Percentiles rank a stretch among this genome's conserved stretches.
phyloP scores from a whole-genome alignment of 495 filamentous ascomycete genomes.

The Penicillium cinerascens region DNA sequence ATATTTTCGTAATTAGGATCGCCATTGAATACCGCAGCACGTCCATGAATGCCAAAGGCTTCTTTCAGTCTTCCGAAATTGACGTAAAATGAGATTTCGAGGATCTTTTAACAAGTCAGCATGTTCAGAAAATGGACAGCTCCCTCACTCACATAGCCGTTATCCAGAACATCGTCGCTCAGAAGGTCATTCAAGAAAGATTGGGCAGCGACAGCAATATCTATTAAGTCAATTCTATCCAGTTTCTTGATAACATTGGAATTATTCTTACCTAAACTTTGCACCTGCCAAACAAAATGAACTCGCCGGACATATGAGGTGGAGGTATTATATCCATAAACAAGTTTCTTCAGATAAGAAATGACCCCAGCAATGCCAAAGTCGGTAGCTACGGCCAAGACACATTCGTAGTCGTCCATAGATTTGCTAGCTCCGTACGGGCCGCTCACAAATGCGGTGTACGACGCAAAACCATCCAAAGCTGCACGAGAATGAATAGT shows the following conservation, averaged over 20 bases:
- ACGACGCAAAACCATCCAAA: slow-evolving; percentile 7
- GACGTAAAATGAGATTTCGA: slow-evolving; percentile 15
- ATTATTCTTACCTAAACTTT: slow-evolving; percentile 14
- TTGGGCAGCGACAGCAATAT: slow-evolving; percentile 13
- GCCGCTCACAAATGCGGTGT: slow-evolving; percentile 11
- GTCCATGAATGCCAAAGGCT: background rate
- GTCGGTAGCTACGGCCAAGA: slow-evolving; percentile 10
- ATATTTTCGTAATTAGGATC: background rate
- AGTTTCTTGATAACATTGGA: background rate
- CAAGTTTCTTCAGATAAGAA: slow-evolving; percentile 28
- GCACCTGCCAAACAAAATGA: slow-evolving; percentile 30
- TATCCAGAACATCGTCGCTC: slow-evolving; percentile 12
- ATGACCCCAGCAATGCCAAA: slow-evolving; percentile 24
- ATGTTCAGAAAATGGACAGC: background rate
- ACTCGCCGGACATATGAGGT: slow-evolving; percentile 19
- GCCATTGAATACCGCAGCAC: background rate
- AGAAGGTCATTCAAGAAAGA: slow-evolving; percentile 12
- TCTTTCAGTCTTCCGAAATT: slow-evolving; percentile 2
- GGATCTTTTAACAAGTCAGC: slow-evolving; percentile 9
- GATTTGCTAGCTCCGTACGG: slow-evolving; percentile 20
- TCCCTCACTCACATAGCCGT: slow-evolving; percentile 12
- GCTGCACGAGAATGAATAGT: slow-evolving; percentile 9
- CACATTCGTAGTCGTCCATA: slow-evolving; percentile 8
- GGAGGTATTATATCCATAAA: slow-evolving; percentile 25
- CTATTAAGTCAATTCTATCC: background rate